Conservation (phyloP, 164 flowering plant species). For the Vitis labrusca region DNA sequence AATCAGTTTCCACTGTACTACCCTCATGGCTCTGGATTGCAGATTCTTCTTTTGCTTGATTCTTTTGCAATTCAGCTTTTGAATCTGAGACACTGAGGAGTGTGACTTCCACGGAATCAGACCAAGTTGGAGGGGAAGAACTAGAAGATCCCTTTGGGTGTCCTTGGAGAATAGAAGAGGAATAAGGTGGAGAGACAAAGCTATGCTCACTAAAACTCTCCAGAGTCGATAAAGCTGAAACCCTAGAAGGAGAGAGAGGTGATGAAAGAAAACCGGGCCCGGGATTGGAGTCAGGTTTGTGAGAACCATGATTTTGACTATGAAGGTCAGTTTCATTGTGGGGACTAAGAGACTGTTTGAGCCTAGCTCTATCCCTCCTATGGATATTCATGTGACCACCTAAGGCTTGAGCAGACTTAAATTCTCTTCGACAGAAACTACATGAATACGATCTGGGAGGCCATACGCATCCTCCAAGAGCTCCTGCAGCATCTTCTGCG, state of each 20-base stretch:
- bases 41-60: background rate
- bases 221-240: slow-evolving; percentile 9
- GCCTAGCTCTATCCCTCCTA: slow-evolving; percentile 54
- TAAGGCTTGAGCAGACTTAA: slow-evolving; percentile 61
- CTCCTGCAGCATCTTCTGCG: slow-evolving; percentile 32
- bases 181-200: background rate
- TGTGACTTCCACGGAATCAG: background rate
- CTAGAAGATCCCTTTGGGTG: background rate
- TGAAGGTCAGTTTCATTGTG: slow-evolving; percentile 5
- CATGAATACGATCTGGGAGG: slow-evolving; percentile 57
- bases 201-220: background rate
- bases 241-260: slow-evolving; percentile 17
- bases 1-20: slow-evolving; percentile 16
- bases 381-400: slow-evolving; percentile 72
- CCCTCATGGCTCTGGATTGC: background rate
- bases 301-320: background rate
- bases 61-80: background rate
- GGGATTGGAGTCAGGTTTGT: background rate
- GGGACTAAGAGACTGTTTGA: slow-evolving; percentile 27
- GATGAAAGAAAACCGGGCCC: background rate
- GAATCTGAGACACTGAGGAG: background rate
- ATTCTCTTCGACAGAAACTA: slow-evolving; percentile 52
- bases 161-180: background rate
- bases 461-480: slow-evolving; percentile 43
- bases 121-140: background rate